Base-by-base conservation (phyloP, 306 rosid genomes). In the Quercus parvula region DNA sequence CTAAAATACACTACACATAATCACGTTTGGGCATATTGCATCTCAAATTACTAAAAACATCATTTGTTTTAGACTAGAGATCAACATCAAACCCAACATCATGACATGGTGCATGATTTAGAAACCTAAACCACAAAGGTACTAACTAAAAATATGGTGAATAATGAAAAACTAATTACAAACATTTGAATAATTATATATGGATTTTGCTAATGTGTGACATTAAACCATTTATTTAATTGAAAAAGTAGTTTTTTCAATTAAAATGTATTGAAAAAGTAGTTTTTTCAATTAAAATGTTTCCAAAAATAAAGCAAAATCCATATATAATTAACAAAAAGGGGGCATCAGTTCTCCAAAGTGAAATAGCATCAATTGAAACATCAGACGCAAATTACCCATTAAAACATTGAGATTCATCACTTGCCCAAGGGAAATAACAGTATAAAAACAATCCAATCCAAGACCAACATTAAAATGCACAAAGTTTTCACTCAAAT, bases 321-420 rank as follows among this genome's bases (percentile, higher is more conserved):
- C 24, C 24, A 24, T 24, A 24, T 24, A 24, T 24, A 24, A 24
- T 24, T 24, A 31, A 33, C 35, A 8, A 67, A 33, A 67, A 27
- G 25, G 68, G 68, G 90, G 90, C 84, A 81, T 84, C 90, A 86
- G 90, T 62, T 86, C 90, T 86, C 90, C 90, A 81, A 86, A 87
- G 85, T 86, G 80, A 79, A 25, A 41, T 70, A 75, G 74, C 90
- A 86, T 86, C 90, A 86, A 81, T 71, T 76, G 75, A 33, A 63
- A 22, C 35, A 77, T 86, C 90, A 84, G 87, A 83, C 75, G 87
- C 90, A 86, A 86, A 86, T 86, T 83, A 83, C 89, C 87, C 87
- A 81, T 81, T 77, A 63, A 3, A 75, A 58, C 41, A 18, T 71
- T 77, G 49, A 67, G 78, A 78, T 78, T 86, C 90, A 78, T 86